Conservation (phyloP, 495 filamentous ascomycete species). For the Penicillium flavigenum region DNA sequence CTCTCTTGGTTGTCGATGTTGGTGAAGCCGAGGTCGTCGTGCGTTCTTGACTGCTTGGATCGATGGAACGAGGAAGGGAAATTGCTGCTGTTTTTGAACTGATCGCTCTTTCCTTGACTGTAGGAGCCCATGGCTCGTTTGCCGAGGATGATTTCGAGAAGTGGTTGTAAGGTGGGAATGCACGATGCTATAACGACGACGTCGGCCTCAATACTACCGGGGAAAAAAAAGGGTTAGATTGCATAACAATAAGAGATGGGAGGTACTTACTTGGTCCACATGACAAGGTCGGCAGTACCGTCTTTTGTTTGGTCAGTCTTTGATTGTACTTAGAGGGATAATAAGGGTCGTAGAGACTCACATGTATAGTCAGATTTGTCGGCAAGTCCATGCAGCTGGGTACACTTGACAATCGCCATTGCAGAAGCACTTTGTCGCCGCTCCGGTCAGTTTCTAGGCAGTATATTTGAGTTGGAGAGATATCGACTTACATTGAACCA, state of each 20-base stretch:
- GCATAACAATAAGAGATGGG: background rate
- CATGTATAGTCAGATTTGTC: constrained; percentile 39
- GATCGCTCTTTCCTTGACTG: constrained; percentile 25
- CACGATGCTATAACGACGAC: constrained; percentile 44
- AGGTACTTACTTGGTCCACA: constrained; percentile 39
- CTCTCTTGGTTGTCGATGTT: constrained; percentile 33
- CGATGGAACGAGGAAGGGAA: constrained; percentile 17
- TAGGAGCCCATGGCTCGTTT: constrained; percentile 31
- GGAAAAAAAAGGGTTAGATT: background rate
- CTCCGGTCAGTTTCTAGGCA: background rate
- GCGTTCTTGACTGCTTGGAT: constrained; percentile 18
- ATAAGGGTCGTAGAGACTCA: constrained; percentile 16
- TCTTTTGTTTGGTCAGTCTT: constrained; percentile 22
- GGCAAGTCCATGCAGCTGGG: constrained; percentile 35
- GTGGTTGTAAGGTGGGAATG: constrained; percentile 43
- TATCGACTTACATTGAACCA: constrained; percentile 33
- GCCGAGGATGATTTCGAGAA: constrained; percentile 39
- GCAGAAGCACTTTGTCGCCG: constrained; percentile 29
- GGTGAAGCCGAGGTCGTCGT: constrained; percentile 23
- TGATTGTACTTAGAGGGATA: background rate
- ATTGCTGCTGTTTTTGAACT: constrained; percentile 20
- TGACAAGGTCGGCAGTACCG: constrained; percentile 33
- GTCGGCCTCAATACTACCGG: constrained; percentile 40
- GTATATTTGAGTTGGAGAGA: background rate
- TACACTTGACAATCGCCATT: constrained; percentile 40